Evolutionary conservation across 345 rosid genomes (phyloP).

Genomic region (Moricandia arvensis): DNA sequence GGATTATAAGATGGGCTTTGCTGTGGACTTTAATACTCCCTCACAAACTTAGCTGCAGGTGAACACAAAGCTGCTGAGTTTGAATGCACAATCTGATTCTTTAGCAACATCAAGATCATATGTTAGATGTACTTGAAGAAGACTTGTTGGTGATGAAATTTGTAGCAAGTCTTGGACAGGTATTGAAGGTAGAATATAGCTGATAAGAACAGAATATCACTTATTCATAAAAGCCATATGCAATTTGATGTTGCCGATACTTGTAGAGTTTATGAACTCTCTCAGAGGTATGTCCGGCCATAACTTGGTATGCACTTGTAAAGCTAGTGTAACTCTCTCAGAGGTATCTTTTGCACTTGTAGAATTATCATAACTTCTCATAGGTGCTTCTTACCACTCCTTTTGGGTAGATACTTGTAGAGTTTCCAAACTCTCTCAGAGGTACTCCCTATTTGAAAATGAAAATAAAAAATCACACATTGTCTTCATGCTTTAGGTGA

Average conservation of each 20-base stretch:
- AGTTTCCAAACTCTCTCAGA: too few relatives aligned
- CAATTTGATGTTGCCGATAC: neutral
- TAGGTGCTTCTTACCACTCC: neutral
- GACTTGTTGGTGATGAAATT: neutral
- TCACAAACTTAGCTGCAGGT: neutral
- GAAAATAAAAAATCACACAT: too few relatives aligned
- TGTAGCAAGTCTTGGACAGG: neutral
- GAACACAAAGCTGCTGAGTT: neutral
- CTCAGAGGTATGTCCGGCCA: neutral
- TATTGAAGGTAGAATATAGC: neutral
- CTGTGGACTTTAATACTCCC: neutral
- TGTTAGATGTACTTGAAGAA: neutral
- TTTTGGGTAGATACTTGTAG: neutral
- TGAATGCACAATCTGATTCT: neutral
- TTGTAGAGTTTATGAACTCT: neutral
- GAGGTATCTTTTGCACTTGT: too few relatives aligned
- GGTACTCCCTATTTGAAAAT: too few relatives aligned
- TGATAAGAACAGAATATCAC: neutral
- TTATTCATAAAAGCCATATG: too few relatives aligned
- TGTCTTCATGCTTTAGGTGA: too few relatives aligned
- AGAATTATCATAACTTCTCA: neutral
- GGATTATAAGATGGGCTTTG: too few relatives aligned
- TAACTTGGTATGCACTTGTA: neutral
- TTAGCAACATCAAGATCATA: too few relatives aligned
- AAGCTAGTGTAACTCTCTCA: neutral